A percentile compares a stretch with the other conserved stretches of the same genome.
Evolutionary conservation across 345 rosid species (phyloP).

Genomic region (Hibiscus trionum): DNA sequence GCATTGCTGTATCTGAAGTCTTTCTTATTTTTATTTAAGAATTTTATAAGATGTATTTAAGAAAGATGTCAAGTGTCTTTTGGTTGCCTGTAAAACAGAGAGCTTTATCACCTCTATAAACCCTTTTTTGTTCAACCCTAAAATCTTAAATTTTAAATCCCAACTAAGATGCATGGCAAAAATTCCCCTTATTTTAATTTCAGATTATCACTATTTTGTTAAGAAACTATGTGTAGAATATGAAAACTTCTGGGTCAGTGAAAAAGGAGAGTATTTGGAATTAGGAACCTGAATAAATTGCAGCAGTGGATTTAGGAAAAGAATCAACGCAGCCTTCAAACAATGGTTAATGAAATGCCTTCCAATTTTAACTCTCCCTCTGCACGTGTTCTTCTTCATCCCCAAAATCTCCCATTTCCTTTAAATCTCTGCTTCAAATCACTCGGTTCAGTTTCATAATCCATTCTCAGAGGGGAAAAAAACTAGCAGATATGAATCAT

Average conservation of each 20-base stretch:
- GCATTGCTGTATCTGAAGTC: neutral
- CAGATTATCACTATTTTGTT: too few relatives aligned
- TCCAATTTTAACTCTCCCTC: conserved; percentile 8
- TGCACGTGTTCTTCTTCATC: conserved; percentile 37
- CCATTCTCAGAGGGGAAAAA: too few relatives aligned
- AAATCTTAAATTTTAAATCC: too few relatives aligned
- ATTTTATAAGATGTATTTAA: neutral
- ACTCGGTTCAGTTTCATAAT: neutral
- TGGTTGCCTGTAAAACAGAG: too few relatives aligned
- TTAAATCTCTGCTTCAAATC: neutral
- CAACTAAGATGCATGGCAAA: too few relatives aligned
- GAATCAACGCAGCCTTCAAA: conserved; percentile 27
- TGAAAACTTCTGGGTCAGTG: too few relatives aligned
- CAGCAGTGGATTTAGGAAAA: conserved; percentile 31
- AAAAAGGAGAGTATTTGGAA: neutral
- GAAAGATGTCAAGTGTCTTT: too few relatives aligned
- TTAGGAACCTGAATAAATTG: conserved; percentile 40
- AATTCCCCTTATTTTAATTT: too few relatives aligned
- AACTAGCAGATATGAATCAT: neutral
- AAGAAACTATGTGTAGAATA: too few relatives aligned
- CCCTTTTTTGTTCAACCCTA: too few relatives aligned
- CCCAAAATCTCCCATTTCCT: conserved; percentile 14
- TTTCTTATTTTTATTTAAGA: neutral
- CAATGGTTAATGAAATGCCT: neutral
- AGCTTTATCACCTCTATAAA: too few relatives aligned